A percentile compares a stretch with the other conserved stretches of the same genome.
These are phyloP conservation scores for Yarrowia hollandica DNA, from an alignment of 805 yeast genomes.

Conservation along the genomic window DNA sequence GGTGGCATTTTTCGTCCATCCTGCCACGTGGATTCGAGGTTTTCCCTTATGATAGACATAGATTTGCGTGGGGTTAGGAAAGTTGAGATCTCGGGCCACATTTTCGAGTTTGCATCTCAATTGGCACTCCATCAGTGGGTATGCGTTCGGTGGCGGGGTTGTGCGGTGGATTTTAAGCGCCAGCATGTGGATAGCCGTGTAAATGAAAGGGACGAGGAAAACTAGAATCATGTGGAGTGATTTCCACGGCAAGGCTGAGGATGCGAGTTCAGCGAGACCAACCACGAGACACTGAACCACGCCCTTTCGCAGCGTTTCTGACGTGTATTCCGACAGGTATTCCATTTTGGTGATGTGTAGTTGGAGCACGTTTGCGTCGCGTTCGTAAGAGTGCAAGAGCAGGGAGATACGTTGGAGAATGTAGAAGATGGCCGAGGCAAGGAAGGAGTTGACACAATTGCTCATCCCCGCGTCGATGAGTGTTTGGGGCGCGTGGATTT, in stretches of 20 bases:
- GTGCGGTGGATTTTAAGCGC: conserved; percentile 8
- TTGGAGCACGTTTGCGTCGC: conserved; percentile 13
- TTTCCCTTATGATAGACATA: conserved; percentile 21
- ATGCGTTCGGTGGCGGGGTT: not conserved
- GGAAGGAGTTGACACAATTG: conserved; percentile 6
- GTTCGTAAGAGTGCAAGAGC: not conserved
- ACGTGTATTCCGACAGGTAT: conserved; percentile 19
- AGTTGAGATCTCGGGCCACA: conserved; percentile 21
- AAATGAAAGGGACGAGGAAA: not conserved
- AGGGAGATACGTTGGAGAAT: not conserved
- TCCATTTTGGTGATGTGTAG: conserved; percentile 10
- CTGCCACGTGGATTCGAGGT: conserved; percentile 16
- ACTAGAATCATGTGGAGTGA: not conserved
- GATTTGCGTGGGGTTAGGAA: not conserved
- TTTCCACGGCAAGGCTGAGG: not conserved
- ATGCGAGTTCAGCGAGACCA: not conserved
- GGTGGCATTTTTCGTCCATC: not conserved
- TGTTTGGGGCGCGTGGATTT: not conserved
- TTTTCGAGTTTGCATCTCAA: conserved; percentile 4
- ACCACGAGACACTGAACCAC: not conserved
- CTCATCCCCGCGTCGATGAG: not conserved
- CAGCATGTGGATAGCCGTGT: not conserved
- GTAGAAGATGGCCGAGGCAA: conserved; percentile 20
- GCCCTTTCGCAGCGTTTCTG: conserved; percentile 9
- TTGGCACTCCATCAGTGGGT: conserved; percentile 20